These are phyloP conservation scores for Scedosporium aurantiacum DNA, from an alignment of 2,329 filamentous ascomycete genomes.

Conservation along the genomic window DNA sequence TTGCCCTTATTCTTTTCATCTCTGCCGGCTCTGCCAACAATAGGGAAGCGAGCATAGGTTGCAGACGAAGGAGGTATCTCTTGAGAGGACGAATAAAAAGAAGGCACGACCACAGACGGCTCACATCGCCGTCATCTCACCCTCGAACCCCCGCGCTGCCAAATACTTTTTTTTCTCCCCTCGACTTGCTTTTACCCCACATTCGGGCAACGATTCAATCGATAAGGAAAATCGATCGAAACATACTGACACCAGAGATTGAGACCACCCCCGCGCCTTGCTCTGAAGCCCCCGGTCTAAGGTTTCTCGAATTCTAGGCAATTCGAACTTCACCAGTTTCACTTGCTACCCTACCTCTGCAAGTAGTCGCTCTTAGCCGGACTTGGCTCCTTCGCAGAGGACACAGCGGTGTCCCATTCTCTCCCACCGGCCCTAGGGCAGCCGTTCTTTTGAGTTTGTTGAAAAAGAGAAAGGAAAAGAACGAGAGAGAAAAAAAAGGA, in stretches of 20 bases:
- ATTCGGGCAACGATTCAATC: slow-evolving; percentile 1
- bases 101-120: not conserved
- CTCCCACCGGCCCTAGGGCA: not conserved
- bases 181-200: slow-evolving; percentile 4
- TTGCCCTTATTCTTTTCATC: not conserved
- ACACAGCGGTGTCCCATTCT: not conserved
- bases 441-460: not conserved
- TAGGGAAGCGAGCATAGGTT: not conserved
- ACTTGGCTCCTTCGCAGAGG: not conserved
- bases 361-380: not conserved
- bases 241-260: not conserved
- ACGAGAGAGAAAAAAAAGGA: not conserved
- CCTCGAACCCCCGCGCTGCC: slow-evolving; percentile 4
- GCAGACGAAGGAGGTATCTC: not conserved
- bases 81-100: not conserved
- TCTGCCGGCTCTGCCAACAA: not conserved
- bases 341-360: not conserved
- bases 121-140: not conserved
- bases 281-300: not conserved
- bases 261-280: not conserved
- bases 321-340: not conserved
- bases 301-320: not conserved
- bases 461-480: not conserved
- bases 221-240: not conserved
- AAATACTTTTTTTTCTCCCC: slow-evolving; percentile 7